Conservation (phyloP, 306 rosid species). For the Pyrus pyrifolia region DNA sequence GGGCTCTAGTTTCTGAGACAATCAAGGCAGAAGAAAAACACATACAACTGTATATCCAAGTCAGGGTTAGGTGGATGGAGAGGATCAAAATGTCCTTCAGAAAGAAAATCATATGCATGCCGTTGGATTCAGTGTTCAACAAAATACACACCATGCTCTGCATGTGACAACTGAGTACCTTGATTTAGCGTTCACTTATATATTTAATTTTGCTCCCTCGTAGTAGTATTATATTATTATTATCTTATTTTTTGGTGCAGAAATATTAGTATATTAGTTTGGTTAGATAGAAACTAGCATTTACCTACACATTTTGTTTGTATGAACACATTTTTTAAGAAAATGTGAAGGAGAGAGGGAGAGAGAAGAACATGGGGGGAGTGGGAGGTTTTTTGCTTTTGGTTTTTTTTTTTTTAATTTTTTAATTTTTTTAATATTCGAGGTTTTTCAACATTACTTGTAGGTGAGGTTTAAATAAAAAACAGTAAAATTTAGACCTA, state of each 20-base stretch:
- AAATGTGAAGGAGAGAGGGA: too few species aligned
- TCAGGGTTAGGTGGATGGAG: slow-evolving; percentile 25
- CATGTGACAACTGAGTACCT: slow-evolving; percentile 14
- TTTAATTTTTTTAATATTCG: too few species aligned
- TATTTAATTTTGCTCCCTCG: not conserved
- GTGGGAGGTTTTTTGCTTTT: too few species aligned
- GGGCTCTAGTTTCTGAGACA: slow-evolving; percentile 42
- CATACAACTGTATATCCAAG: slow-evolving; percentile 23
- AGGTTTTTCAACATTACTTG: too few species aligned
- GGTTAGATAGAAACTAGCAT: not conserved
- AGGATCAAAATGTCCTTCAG: not conserved
- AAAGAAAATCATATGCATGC: slow-evolving; percentile 21
- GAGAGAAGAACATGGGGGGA: too few species aligned
- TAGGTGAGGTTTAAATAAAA: too few species aligned
- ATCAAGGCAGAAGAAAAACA: slow-evolving; percentile 4
- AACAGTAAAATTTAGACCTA: too few species aligned
- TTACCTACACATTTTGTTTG: too few species aligned
- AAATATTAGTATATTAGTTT: not conserved
- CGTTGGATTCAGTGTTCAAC: slow-evolving; percentile 36
- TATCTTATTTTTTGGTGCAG: not conserved
- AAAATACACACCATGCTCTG: slow-evolving; percentile 1
- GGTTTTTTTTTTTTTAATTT: too few species aligned
- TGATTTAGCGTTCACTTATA: not conserved
- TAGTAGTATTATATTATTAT: not conserved
- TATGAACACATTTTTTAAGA: too few species aligned